phyloP scores from a whole-genome alignment of 768 basidiomycete genomes.

The Rhizopogon sp. region DNA sequence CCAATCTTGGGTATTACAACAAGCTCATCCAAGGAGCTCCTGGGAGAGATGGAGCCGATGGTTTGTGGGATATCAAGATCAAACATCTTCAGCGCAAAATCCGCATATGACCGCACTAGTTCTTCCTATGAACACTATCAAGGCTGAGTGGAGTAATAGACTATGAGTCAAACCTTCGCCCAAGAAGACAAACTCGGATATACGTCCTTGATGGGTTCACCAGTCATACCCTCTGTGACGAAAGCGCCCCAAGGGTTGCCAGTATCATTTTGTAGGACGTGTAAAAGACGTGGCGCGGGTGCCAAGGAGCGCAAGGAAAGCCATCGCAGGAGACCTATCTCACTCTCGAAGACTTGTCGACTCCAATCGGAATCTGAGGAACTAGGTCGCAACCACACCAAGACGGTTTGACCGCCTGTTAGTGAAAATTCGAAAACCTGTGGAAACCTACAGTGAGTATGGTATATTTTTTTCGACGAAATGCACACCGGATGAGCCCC shows the following conservation, averaged over 20 bases:
- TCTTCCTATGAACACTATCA: slow-evolving; percentile 3
- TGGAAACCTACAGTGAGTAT: neutral
- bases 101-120: slow-evolving; percentile 8
- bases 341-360: neutral
- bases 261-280: neutral
- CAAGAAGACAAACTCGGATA: neutral
- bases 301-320: neutral
- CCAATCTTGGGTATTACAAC: slow-evolving; percentile 1
- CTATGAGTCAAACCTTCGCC: slow-evolving; percentile 1
- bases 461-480: neutral
- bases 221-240: neutral
- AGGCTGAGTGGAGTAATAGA: neutral
- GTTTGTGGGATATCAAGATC: slow-evolving; percentile 3
- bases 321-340: neutral
- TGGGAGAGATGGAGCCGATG: neutral
- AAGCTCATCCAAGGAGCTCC: neutral
- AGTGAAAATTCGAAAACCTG: slow-evolving; percentile 5
- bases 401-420: neutral
- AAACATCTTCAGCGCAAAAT: slow-evolving; percentile 5
- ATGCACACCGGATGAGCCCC: neutral
- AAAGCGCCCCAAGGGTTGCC: neutral
- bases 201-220: neutral
- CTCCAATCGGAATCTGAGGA: neutral
- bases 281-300: neutral
- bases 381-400: slow-evolving; percentile 1